Evolutionary conservation across 208 protist genomes (phyloP).

Genomic region (Polymyxa betae): DNA sequence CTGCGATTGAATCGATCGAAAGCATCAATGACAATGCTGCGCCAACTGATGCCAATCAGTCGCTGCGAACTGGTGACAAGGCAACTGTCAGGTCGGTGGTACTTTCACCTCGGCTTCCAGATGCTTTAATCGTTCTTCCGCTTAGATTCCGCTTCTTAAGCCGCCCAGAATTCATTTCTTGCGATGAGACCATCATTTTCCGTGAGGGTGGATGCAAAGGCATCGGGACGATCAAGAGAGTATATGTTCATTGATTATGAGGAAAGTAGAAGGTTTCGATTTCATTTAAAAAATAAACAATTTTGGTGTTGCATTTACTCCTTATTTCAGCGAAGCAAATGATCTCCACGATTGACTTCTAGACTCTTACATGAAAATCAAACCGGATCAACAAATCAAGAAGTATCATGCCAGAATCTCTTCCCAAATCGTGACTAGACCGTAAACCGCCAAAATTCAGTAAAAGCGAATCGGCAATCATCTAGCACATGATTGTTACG

Average conservation of each 20-base stretch:
- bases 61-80: constrained; percentile 65
- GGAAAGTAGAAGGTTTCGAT: background rate
- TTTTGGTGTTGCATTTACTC: too few relatives aligned
- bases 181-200: constrained; percentile 67
- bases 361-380: too few relatives aligned
- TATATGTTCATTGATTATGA: background rate
- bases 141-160: constrained; percentile 64
- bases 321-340: too few relatives aligned
- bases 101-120: background rate
- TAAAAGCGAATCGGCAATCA: too few relatives aligned
- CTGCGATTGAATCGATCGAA: constrained; percentile 58
- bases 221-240: constrained; percentile 59
- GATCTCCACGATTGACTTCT: too few relatives aligned
- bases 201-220: constrained; percentile 67
- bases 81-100: constrained; percentile 55
- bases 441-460: too few relatives aligned
- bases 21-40: background rate
- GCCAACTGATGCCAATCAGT: constrained; percentile 13
- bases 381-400: too few relatives aligned
- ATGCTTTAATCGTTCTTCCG: background rate
- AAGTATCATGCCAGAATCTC: too few relatives aligned
- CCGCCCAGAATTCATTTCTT: constrained; percentile 64
- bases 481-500: too few relatives aligned
- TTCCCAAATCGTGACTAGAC: too few relatives aligned
- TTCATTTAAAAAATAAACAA: too few relatives aligned